Percentiles rank a stretch among this genome's conserved stretches.
phyloP scores from a whole-genome alignment of 1,284 basidiomycete species.

The Rhizoctonia solani region DNA sequence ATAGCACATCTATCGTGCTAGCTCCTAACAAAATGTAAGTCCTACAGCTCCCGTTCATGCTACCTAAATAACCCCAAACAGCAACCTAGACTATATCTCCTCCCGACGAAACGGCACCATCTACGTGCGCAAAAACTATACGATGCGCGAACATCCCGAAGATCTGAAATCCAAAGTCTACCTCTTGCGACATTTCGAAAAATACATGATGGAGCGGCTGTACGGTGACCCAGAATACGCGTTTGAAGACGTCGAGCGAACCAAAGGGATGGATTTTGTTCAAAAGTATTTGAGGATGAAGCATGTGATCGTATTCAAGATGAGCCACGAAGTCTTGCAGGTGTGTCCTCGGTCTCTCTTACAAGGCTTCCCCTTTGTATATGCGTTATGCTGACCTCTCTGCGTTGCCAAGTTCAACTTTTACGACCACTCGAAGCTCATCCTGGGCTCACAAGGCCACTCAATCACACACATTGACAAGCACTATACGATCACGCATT shows the following conservation, averaged over 20 bases:
- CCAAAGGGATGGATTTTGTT: slow-evolving; percentile 89
- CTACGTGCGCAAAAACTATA: slow-evolving; percentile 69
- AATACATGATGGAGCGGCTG: slow-evolving; percentile 87
- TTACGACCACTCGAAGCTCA: slow-evolving; percentile 94
- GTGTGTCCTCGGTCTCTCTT: slow-evolving; percentile 58
- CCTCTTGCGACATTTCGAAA: slow-evolving; percentile 88
- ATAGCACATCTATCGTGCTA: slow-evolving; percentile 84
- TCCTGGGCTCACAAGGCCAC: slow-evolving; percentile 79
- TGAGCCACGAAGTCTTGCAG: slow-evolving; percentile 92
- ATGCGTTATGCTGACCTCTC: slow-evolving; percentile 17
- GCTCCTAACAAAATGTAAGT: slow-evolving; percentile 81
- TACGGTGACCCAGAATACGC: slow-evolving; percentile 82
- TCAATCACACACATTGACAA: slow-evolving; percentile 89
- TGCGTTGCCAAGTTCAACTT: slow-evolving; percentile 83
- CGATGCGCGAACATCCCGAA: slow-evolving; percentile 65
- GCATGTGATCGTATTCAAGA: slow-evolving; percentile 94
- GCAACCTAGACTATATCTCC: slow-evolving; percentile 84
- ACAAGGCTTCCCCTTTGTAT: neutral
- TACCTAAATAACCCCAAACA: slow-evolving; percentile 46
- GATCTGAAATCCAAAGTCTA: slow-evolving; percentile 87
- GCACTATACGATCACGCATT: slow-evolving; percentile 76
- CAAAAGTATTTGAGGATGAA: slow-evolving; percentile 96
- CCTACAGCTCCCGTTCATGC: neutral
- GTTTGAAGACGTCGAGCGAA: slow-evolving; percentile 68
- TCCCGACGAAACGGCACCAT: slow-evolving; percentile 64